Evolutionary conservation across 2,329 filamentous ascomycete genomes (phyloP), one percentile per base, ranked within the genome.

Genomic region (Claviceps sp.): DNA sequence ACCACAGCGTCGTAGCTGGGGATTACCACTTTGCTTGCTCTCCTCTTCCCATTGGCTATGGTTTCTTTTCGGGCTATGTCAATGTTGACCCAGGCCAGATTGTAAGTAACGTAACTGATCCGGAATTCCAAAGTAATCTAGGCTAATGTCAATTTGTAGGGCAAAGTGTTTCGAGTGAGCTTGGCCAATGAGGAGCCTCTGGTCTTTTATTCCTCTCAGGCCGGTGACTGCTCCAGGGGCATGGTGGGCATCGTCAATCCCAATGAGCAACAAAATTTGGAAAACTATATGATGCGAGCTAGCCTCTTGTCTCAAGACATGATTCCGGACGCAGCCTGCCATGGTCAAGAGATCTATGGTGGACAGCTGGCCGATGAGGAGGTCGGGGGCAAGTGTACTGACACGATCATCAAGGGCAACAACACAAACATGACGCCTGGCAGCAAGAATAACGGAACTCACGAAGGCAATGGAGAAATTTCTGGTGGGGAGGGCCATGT

Each of bases 191-290:
- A 61, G 5, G 60, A 67, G 1, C 64, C 67, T 36, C 60, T 64
- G 8, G 58, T 60, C n/a, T 68, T 69, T 57, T 69, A 68, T 55
- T 70, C 67, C n/a, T 66, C 65, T 6, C 66, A 67, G 43, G 64
- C 59, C n/a, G 57, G 62, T 26, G 66, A 70, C 48, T 69, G 67
- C 53, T 52, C 65, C 20, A 50, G 56, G 13, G 68, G 67, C 50
- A 70, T 70, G 68, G 66, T 68, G n/a, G 68, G 65, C 52, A 66
- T 68, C 49, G 59, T 70, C 54, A 70, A 68, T 55, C 61, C 63
- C 22, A 59, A 55, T 44, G 54, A 49, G 40, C 58, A 62, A 49
- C 54, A 60, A 52, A 67, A 60, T 6, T 59, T 67, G 2, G 58
- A 56, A 20, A 59, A 63, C 45, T 69, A 68, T 56, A 61, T 58